Evolutionary conservation across 148 eudicot genomes (phyloP), one percentile per base, ranked within the genome.

Genomic region (Chenopodium album): DNA sequence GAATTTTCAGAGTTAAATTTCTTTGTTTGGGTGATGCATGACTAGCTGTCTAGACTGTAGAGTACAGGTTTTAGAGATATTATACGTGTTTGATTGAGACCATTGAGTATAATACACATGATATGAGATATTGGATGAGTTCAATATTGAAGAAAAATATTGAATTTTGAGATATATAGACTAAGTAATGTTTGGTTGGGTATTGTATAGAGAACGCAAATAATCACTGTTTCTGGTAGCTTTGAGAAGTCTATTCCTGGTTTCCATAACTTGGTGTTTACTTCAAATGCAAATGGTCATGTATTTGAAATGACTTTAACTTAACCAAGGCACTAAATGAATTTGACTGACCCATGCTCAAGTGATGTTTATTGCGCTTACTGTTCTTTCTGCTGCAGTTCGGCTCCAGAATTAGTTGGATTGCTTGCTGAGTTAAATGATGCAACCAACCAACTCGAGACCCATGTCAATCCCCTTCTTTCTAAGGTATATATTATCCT

Each of bases 331-430:
- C 23, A 17, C 16, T 59, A 1, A 29, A 37, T 73, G 56, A 6
- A 60, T 56, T 63, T 60, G 14, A 19, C 19, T 34, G 69, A 62
- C 19, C 60, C 69, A 0, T 46, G 41, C 63, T 46, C 4, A 32
- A 31, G 60, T 64, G 72, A 47, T 73, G 62, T 11, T 13, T 80
- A 19, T 80, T 31, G 23, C 26, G 29, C 4, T 19, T 60, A 17
- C 17, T 71, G 65, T 60, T 66, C 63, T 48, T 37, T 70, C 41
- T 56, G 34, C 65, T 86, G 84, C 89, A 96, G 99, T 81, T 92
- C 93, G 86, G 97, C 97, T 66, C 99, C 99, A 34, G 99, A 96
- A 82, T 84, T 96, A 84, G 90, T 94, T 85, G 95, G 94, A 86
- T 84, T 94, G 46, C 85, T 96, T 48, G 85, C 90, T 64, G 97